Evolutionary conservation across 495 filamentous ascomycete genomes (phyloP).

Genomic region (Xylaria acuta): DNA sequence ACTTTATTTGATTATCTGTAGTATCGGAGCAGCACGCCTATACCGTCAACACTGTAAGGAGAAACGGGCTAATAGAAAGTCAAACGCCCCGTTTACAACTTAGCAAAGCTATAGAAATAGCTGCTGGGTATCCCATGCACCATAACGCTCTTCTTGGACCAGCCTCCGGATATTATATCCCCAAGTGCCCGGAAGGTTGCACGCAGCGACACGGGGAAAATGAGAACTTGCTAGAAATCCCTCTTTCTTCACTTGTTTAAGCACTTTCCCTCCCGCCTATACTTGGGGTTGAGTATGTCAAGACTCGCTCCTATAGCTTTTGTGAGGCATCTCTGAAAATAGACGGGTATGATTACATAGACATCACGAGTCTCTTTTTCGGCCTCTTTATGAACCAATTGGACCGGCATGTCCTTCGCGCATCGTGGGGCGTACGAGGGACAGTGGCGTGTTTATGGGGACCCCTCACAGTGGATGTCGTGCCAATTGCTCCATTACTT

Average conservation of each 20-base stretch:
- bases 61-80: not conserved
- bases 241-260: not conserved
- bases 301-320: not conserved
- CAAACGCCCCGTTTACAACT: not conserved
- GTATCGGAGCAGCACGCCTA: not conserved
- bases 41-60: not conserved
- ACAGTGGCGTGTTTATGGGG: not conserved
- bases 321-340: not conserved
- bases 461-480: not conserved
- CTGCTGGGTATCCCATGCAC: not conserved
- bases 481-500: not conserved
- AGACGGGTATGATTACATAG: not conserved
- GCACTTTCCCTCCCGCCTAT: not conserved
- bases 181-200: not conserved
- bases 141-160: not conserved
- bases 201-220: not conserved
- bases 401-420: slow-evolving; percentile 24
- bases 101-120: not conserved
- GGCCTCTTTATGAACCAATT: slow-evolving; percentile 30
- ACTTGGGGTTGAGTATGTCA: not conserved
- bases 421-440: not conserved
- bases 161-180: not conserved
- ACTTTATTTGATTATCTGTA: not conserved
- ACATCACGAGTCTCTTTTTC: slow-evolving; percentile 31
- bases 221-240: not conserved